These are phyloP conservation scores for Arthrobotrys iridis DNA, from an alignment of 2,329 filamentous ascomycete species.

Conservation along the genomic window DNA sequence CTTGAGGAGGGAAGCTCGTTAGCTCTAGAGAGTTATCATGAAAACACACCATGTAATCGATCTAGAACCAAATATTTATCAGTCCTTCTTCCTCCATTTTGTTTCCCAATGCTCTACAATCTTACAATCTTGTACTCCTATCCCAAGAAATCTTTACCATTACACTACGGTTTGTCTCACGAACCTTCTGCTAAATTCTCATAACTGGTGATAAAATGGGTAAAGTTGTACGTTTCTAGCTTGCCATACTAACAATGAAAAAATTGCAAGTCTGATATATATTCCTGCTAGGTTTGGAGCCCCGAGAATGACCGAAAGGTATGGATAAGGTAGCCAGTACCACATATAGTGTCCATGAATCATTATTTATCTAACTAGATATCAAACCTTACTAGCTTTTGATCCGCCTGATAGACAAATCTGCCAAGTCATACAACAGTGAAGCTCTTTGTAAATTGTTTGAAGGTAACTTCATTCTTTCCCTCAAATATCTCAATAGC, in stretches of 20 bases:
- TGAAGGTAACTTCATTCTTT: slow-evolving; percentile 45
- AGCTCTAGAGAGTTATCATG: neutral
- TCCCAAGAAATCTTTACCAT: neutral
- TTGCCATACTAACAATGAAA: neutral
- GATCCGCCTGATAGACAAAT: slow-evolving; percentile 58
- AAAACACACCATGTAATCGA: neutral
- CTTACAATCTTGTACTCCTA: neutral
- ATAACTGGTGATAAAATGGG: slow-evolving; percentile 27
- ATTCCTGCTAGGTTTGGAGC: slow-evolving; percentile 56
- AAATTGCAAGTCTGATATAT: neutral
- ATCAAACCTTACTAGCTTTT: slow-evolving; percentile 52
- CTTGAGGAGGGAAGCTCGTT: too few species aligned
- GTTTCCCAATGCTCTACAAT: neutral
- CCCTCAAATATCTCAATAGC: neutral
- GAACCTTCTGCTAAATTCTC: neutral
- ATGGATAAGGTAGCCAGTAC: neutral
- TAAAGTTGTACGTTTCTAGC: slow-evolving; percentile 37
- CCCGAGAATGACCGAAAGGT: slow-evolving; percentile 58
- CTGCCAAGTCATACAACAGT: slow-evolving; percentile 58
- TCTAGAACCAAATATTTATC: neutral
- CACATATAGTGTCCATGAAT: neutral
- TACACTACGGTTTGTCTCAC: neutral
- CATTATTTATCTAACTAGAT: neutral
- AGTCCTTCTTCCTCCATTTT: slow-evolving; percentile 14
- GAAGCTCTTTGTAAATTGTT: slow-evolving; percentile 57